Base-by-base conservation (phyloP, 73 alveolate species). In the Vitrella brassicaformis region DNA sequence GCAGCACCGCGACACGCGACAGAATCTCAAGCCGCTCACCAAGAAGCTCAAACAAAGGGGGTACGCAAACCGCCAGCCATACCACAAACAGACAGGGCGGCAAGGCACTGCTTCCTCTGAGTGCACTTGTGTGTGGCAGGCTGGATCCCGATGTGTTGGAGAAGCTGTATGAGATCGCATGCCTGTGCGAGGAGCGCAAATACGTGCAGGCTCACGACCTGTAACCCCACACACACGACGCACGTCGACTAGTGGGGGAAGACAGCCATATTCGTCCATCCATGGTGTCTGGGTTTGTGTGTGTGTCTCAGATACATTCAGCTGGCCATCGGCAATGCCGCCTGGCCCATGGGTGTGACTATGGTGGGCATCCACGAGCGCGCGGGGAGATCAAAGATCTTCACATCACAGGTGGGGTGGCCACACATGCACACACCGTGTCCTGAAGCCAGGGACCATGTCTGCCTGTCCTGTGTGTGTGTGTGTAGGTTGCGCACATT, bases 281-380 rank as follows among this genome's bases (percentile, higher is more conserved):
- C n/a, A n/a, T 39, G 4, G 56, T 4, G 22, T 39, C 56, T 8
- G 22, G 4, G 56, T 39, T 39, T 39, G 56, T 14, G 56, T 39
- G 56, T 39, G 22, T 14, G 56, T 39, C 56, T 39, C 56, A 39
- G 56, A 14, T 39, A 39, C 56, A 39, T 39, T 14, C 22, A 95
- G 87, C 85, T 95, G 65, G 94, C 98, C 31, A 95, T 95, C 71
- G 99, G 99, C 47, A 93, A 91, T 90, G 98, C 99, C 18, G 96
- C 98, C 18, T 95, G 99, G 99, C 99, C 99, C 9, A 91, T 95
- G 97, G 99, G 99, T 30, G 96, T 95, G 1, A 95, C 98, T 19
- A 93, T 91, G 97, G 98, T 95, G 25, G 99, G 99, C 31, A 93
- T 95, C 31, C 99, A 95, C 89, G 98, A 93, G 87, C 86, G 99